Evolutionary conservation across 768 basidiomycete species (phyloP), one percentile per base, ranked within the genome.

Genomic region (Phylloporus rhodoxanthus): DNA sequence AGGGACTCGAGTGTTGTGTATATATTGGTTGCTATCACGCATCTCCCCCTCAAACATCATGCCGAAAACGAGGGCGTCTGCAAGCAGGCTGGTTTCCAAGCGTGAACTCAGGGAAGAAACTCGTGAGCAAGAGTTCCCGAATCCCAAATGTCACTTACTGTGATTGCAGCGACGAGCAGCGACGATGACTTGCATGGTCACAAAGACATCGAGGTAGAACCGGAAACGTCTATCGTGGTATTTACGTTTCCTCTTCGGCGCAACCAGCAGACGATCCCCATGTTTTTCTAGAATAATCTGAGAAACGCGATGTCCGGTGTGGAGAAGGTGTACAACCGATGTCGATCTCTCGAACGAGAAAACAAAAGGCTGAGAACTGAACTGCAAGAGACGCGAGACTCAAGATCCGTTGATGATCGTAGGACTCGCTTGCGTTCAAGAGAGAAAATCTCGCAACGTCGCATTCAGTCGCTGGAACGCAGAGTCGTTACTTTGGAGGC

Each of bases 1-100:
- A 69, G 56, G 68, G 69, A 70, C 69, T 56, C 57, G 41, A 6
- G n/a, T n/a, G n/a, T 4, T 40, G 10, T 21, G 37, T 19, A 21
- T 38, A 2, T 38, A 4, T 38, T 11, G 10, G 2, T 2, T 10
- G 5, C 3, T 17, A 21, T 20, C 19, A 20, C 7, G 20, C 19
- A 19, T 19, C 8, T 17, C 15, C 7, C 11, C 4, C 4, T 11
- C 36, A 25, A 10, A 19, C 28, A 13, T 28, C 42, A 53, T 59
- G 55, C 55, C 48, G 8, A 63, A 39, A 17, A 54, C 57, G 17
- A 54, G 51, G 43, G 42, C 50, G 32, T 50, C 50, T 8, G 28
- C 52, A 19, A 46, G 45, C 3, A 50, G 33, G 15, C 29, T 21
- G 15, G 45, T 15, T 42, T n/a, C 47, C 8, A 39, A 45, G 49